phyloP scores from a whole-genome alignment of 352 stramenopile genomes.

The Phytopythium boreale region DNA sequence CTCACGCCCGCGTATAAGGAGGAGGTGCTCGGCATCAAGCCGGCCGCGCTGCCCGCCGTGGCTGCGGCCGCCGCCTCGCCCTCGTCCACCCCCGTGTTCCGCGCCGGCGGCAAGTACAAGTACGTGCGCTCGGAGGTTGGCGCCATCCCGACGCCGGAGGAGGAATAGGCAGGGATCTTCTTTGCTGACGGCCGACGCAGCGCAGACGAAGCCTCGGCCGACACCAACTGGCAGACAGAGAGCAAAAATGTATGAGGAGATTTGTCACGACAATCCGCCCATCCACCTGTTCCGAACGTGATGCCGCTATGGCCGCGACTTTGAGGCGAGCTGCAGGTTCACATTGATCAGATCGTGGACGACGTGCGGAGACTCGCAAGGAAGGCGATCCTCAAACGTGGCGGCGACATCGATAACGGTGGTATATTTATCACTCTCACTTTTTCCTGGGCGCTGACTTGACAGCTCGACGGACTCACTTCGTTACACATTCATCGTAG shows the following conservation, averaged over 20 bases:
- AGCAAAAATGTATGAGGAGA: slow-evolving; percentile 20
- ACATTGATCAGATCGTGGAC: neutral
- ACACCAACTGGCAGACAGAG: neutral
- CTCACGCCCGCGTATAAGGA: slow-evolving; percentile 74
- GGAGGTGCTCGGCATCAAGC: slow-evolving; percentile 60
- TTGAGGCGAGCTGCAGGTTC: neutral
- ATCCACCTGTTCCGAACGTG: neutral
- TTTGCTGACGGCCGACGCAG: neutral
- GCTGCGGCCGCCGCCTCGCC: slow-evolving; percentile 16
- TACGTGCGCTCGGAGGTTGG: slow-evolving; percentile 71
- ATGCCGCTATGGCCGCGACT: neutral
- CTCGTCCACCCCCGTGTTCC: slow-evolving; percentile 33
- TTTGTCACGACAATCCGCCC: neutral
- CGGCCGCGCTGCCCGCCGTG: slow-evolving; percentile 19
- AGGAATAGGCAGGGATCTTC: slow-evolving; percentile 29
- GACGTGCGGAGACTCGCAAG: neutral
- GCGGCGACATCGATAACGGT: neutral
- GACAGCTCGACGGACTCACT: neutral
- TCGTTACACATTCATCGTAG: slow-evolving; percentile 3
- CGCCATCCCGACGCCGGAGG: slow-evolving; percentile 66
- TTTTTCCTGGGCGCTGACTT: neutral
- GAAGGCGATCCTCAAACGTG: neutral
- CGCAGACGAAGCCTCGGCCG: neutral
- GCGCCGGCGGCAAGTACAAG: slow-evolving; percentile 73
- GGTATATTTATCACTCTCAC: neutral